Evolutionary conservation across 225 moss, liverwort and hornwort species (phyloP).

Genomic region (Antitrichia curtipendula): DNA sequence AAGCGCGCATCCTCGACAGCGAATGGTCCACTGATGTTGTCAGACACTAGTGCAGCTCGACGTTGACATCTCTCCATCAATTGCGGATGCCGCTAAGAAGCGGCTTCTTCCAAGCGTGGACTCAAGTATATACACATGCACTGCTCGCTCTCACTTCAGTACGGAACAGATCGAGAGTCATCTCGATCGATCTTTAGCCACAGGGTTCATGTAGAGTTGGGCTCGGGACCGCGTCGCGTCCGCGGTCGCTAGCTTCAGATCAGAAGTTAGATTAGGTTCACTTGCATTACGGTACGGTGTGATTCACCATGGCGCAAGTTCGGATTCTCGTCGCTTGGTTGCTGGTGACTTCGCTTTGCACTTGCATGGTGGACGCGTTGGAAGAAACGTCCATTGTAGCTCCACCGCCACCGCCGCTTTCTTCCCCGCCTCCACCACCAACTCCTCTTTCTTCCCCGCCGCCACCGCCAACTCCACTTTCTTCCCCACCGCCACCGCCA

Average conservation of each 20-base stretch:
- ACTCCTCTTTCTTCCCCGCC: background rate
- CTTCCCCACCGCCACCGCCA: background rate
- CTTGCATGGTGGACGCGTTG: background rate
- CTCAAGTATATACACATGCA: no score
- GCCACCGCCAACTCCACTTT: background rate
- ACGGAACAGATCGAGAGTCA: no score
- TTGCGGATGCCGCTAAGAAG: background rate
- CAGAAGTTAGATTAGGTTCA: no score
- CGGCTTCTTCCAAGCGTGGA: background rate
- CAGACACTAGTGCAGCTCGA: background rate
- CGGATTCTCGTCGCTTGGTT: background rate
- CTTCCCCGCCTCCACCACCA: background rate
- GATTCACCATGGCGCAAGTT: background rate
- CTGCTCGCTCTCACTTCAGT: fast-evolving
- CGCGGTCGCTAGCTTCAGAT: background rate
- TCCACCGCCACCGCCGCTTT: background rate
- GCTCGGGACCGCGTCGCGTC: no score
- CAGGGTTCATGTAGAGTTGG: no score
- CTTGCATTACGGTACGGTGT: background rate
- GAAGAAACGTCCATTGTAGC: background rate
- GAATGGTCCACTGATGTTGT: background rate
- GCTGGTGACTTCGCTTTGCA: background rate
- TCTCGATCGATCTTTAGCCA: background rate
- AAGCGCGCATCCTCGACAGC: background rate
- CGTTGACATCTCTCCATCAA: no score